Evolutionary conservation across 2,329 filamentous ascomycete species (phyloP).

Genomic region (Westerdykella ornata): DNA sequence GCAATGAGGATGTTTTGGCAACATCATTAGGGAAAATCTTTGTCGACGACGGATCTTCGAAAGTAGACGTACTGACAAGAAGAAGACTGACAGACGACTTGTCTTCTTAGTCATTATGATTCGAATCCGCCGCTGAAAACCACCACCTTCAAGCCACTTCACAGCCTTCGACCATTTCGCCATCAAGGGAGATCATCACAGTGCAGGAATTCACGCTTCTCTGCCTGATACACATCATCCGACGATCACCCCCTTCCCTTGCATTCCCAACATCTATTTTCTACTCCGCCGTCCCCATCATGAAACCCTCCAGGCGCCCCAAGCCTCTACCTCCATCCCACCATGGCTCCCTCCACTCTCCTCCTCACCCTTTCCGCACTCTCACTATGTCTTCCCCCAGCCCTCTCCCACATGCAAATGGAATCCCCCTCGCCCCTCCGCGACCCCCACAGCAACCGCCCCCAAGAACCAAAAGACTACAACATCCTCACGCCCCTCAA

Average conservation of each 20-base stretch:
- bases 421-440: slow-evolving; percentile 49
- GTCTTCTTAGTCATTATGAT: no score
- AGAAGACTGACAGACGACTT: no score
- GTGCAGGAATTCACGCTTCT: slow-evolving; percentile 22
- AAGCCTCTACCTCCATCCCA: slow-evolving; percentile 13
- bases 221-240: slow-evolving; percentile 10
- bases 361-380: slow-evolving; percentile 17
- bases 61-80: no score
- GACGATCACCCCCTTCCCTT: slow-evolving; percentile 9
- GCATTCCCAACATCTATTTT: slow-evolving; percentile 3
- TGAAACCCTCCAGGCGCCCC: slow-evolving; percentile 3
- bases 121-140: no score
- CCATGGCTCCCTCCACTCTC: slow-evolving; percentile 16
- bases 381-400: slow-evolving; percentile 12
- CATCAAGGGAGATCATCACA: slow-evolving; percentile 1
- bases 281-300: neutral
- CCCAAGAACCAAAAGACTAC: slow-evolving; percentile 53
- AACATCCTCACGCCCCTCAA: slow-evolving; percentile 63
- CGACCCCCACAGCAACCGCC: slow-evolving; percentile 43
- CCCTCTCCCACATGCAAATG: slow-evolving; percentile 50
- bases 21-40: no score
- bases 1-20: no score
- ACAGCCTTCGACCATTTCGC: neutral
- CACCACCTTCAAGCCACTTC: neutral
- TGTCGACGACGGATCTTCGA: no score